These are phyloP conservation scores for Colletotrichum musae DNA, from an alignment of 2,329 filamentous ascomycete genomes.

Conservation along the genomic window DNA sequence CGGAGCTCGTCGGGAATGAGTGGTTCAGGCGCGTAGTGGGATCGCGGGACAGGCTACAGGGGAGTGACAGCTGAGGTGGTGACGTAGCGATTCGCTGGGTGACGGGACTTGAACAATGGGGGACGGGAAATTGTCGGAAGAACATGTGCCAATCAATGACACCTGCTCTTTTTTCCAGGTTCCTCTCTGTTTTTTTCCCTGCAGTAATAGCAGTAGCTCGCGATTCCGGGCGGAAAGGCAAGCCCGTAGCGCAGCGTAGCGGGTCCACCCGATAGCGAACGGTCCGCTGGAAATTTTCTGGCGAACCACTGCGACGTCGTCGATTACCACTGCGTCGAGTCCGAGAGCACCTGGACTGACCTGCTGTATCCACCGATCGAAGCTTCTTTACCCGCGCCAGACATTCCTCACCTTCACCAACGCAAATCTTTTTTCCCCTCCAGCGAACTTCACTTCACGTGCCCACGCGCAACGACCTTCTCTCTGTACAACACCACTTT, in stretches of 20 bases:
- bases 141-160: slow-evolving; percentile 31
- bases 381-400: slow-evolving; percentile 23
- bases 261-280: slow-evolving; percentile 31
- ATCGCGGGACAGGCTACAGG: slow-evolving; percentile 25
- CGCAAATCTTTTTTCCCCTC: slow-evolving; percentile 36
- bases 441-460: neutral
- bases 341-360: neutral
- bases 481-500: slow-evolving; percentile 11
- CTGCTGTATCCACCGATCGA: slow-evolving; percentile 7
- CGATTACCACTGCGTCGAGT: slow-evolving; percentile 12
- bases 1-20: slow-evolving; percentile 9
- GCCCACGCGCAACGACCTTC: neutral
- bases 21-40: slow-evolving; percentile 11
- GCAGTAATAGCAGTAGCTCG: too few relatives aligned
- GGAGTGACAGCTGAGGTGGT: slow-evolving; percentile 41
- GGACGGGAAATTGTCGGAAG: slow-evolving; percentile 45
- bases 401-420: slow-evolving; percentile 24
- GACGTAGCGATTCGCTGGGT: slow-evolving; percentile 47
- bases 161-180: neutral
- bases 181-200: neutral
- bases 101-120: slow-evolving; percentile 40
- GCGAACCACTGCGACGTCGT: slow-evolving; percentile 18
- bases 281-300: slow-evolving; percentile 1
- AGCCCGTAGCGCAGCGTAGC: neutral
- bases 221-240: slow-evolving; percentile 14